A percentile compares a stretch with the other conserved stretches of the same genome.
phyloP scores from a whole-genome alignment of 768 basidiomycete species.

The Dentipellis fragilis region DNA sequence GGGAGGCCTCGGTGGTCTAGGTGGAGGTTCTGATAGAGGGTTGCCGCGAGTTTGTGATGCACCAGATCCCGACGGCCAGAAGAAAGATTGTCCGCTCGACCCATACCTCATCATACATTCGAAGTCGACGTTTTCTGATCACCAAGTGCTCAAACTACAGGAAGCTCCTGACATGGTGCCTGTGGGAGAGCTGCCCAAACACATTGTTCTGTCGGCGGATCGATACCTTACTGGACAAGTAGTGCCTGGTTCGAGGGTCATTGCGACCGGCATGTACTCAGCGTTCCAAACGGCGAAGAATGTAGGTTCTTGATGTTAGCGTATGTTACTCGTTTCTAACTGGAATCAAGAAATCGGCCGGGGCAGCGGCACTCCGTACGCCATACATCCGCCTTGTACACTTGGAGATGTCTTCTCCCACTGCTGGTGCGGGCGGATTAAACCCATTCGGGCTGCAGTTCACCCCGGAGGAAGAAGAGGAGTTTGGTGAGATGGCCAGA shows the following conservation, averaged over 20 bases:
- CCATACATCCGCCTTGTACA: conserved; percentile 93
- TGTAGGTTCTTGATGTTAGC: conserved; percentile 31
- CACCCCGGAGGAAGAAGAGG: conserved; percentile 93
- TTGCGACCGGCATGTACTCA: conserved; percentile 94
- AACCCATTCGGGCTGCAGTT: conserved; percentile 87
- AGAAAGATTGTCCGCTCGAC: conserved; percentile 92
- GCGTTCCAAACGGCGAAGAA: conserved; percentile 88
- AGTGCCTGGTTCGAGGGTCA: conserved; percentile 90
- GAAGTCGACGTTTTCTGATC: conserved; percentile 89
- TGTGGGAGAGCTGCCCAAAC: conserved; percentile 92
- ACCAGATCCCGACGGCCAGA: conserved; percentile 65
- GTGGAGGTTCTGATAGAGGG: conserved; percentile 74
- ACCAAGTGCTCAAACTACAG: conserved; percentile 93
- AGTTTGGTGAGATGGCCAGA: conserved; percentile 85
- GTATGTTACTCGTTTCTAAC: neutral
- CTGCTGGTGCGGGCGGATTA: conserved; percentile 54
- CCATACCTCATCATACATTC: conserved; percentile 94
- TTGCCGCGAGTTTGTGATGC: conserved; percentile 86
- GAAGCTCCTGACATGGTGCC: conserved; percentile 99
- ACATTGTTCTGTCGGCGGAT: conserved; percentile 89
- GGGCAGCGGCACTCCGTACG: conserved; percentile 83
- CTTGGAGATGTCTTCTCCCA: conserved; percentile 77
- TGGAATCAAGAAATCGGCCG: conserved; percentile 53
- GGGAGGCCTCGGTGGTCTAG: conserved; percentile 77
- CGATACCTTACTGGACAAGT: conserved; percentile 87